phyloP scores from a whole-genome alignment of 1,284 basidiomycete genomes.

The Sporisorium iseilematis-ciliati region DNA sequence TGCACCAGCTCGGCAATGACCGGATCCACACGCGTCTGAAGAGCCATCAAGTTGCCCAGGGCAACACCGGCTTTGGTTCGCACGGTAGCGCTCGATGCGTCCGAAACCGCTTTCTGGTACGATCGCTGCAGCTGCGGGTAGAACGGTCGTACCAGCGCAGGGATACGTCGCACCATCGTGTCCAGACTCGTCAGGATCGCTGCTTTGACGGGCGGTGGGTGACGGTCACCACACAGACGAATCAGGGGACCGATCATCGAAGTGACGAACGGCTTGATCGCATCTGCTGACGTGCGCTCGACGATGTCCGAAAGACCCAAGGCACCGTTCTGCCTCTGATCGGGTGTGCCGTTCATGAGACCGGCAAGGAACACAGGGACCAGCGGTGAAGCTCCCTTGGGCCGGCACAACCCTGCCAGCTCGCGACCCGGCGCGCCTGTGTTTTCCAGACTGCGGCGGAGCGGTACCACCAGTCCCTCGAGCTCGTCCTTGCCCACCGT shows the following conservation, averaged over 20 bases:
- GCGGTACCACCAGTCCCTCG: slow-evolving; percentile 76
- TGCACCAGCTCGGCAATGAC: slow-evolving; percentile 85
- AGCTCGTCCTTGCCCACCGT: slow-evolving; percentile 91
- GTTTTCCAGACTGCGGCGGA: slow-evolving; percentile 88
- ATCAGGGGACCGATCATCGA: slow-evolving; percentile 96
- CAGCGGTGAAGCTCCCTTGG: slow-evolving; percentile 88
- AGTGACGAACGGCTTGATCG: slow-evolving; percentile 96
- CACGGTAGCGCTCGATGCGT: slow-evolving; percentile 82
- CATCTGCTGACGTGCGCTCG: slow-evolving; percentile 85
- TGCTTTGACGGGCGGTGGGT: slow-evolving; percentile 66
- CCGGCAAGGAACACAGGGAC: slow-evolving; percentile 92
- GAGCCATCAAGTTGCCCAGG: slow-evolving; percentile 89
- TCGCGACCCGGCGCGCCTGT: slow-evolving; percentile 82
- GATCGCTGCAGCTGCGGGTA: slow-evolving; percentile 97
- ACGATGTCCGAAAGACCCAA: slow-evolving; percentile 95
- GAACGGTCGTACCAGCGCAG: slow-evolving; percentile 93
- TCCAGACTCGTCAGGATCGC: slow-evolving; percentile 65
- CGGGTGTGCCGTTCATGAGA: slow-evolving; percentile 72
- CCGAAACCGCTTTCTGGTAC: slow-evolving; percentile 92
- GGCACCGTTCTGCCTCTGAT: slow-evolving; percentile 85
- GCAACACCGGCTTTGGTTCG: slow-evolving; percentile 85
- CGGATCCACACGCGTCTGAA: slow-evolving; percentile 73
- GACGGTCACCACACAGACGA: slow-evolving; percentile 69
- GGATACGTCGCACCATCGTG: slow-evolving; percentile 74
- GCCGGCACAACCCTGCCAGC: slow-evolving; percentile 88